Conservation (phyloP, 2,329 filamentous ascomycete species). For the Parastagonospora avenae region DNA sequence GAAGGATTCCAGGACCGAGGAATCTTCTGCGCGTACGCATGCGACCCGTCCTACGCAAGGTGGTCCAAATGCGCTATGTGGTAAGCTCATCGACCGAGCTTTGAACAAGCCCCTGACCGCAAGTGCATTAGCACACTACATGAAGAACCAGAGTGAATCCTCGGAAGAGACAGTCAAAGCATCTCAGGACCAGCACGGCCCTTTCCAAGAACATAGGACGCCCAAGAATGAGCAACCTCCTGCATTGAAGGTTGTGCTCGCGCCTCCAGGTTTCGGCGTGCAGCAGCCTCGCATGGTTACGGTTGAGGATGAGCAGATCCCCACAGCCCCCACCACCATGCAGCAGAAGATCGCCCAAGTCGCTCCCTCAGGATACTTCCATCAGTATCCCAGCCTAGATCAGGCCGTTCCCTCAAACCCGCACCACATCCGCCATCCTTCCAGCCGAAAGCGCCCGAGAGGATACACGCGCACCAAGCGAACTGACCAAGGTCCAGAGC, state of each 20-base stretch:
- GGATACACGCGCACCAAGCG: conserved; percentile 24
- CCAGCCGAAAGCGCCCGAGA: conserved; percentile 4
- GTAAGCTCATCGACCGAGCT: conserved; percentile 28
- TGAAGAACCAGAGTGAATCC: conserved; percentile 7
- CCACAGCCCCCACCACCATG: background rate
- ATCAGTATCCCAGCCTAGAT: conserved; percentile 2
- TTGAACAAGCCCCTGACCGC: conserved; percentile 27
- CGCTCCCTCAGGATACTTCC: conserved; percentile 3
- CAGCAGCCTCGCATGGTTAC: conserved; percentile 8
- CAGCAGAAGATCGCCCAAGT: background rate
- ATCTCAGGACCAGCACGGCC: background rate
- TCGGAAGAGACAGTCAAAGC: background rate
- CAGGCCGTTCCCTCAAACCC: conserved; percentile 1
- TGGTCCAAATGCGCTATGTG: conserved; percentile 9
- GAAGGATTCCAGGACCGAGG: background rate
- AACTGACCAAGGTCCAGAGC: conserved; percentile 35
- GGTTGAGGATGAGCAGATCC: conserved; percentile 2
- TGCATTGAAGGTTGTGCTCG: conserved; percentile 7
- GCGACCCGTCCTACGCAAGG: conserved; percentile 4
- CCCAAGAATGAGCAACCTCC: background rate
- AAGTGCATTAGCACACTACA: conserved; percentile 19
- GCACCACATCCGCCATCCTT: conserved; percentile 6
- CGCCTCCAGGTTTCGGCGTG: conserved; percentile 16
- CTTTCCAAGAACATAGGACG: background rate
- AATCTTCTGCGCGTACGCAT: conserved; percentile 2